A percentile compares a stretch with the other conserved stretches of the same genome.
These are phyloP conservation scores for Phlegmacium glaucopus DNA, from an alignment of 768 basidiomycete genomes.

Conservation along the genomic window DNA sequence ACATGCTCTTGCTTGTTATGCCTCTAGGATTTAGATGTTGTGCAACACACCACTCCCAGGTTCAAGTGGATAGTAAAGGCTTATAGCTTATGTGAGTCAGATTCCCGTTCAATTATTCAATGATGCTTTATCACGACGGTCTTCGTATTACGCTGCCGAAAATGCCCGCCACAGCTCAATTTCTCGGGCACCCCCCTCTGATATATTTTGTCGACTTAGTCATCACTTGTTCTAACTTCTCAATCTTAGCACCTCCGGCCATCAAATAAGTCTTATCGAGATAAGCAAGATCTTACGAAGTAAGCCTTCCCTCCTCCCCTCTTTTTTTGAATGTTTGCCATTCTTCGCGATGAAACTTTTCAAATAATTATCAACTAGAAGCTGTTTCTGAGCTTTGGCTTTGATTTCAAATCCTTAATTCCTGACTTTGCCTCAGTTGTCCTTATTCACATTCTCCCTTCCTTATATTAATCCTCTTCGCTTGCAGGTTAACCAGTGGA, in stretches of 20 bases:
- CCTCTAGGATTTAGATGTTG: too few relatives aligned
- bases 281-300: background rate
- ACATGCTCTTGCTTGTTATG: too few relatives aligned
- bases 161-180: slow-evolving; percentile 92
- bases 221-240: slow-evolving; percentile 13
- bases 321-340: background rate
- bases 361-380: slow-evolving; percentile 78
- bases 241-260: background rate
- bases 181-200: slow-evolving; percentile 79
- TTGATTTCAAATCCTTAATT: slow-evolving; percentile 40
- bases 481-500: too few relatives aligned
- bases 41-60: too few relatives aligned
- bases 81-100: slow-evolving; percentile 30
- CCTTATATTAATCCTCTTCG: background rate
- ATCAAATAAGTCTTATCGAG: slow-evolving; percentile 7
- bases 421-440: background rate
- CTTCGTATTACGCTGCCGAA: slow-evolving; percentile 87
- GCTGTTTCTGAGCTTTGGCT: slow-evolving; percentile 80
- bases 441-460: background rate
- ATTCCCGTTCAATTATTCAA: slow-evolving; percentile 16
- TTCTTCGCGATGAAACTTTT: slow-evolving; percentile 39
- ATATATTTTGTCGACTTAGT: slow-evolving; percentile 25
- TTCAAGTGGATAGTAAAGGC: background rate
- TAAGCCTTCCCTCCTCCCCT: background rate
- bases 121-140: slow-evolving; percentile 91